Evolutionary conservation across 2,329 filamentous ascomycete species (phyloP).

Genomic region (Rhynchosporium agropyri): DNA sequence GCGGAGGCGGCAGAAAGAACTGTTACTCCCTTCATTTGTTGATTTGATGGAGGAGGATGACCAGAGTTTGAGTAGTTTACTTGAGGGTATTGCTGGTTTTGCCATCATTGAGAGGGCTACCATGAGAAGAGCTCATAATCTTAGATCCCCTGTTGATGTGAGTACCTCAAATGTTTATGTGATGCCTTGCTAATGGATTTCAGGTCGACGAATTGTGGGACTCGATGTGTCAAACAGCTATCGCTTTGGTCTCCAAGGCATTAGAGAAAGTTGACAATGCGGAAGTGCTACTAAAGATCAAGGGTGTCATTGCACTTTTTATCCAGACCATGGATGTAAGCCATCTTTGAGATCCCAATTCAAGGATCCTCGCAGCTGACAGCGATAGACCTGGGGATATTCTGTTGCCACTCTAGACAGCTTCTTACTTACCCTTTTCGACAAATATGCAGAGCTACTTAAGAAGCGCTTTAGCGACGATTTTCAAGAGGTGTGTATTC

Average conservation of each 20-base stretch:
- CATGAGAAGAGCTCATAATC: slow-evolving; percentile 80
- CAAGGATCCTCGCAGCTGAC: slow-evolving; percentile 9
- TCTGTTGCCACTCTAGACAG: slow-evolving; percentile 79
- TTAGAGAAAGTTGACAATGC: slow-evolving; percentile 82
- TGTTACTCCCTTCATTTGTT: slow-evolving; percentile 77
- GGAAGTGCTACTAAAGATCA: slow-evolving; percentile 90
- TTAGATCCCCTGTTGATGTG: slow-evolving; percentile 82
- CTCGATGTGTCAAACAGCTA: slow-evolving; percentile 89
- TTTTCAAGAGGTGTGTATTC: slow-evolving; percentile 74
- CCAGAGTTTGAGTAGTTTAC: slow-evolving; percentile 82
- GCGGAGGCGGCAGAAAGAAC: slow-evolving; percentile 85
- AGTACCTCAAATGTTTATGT: slow-evolving; percentile 37
- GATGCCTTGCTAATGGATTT: slow-evolving; percentile 26
- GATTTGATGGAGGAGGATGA: slow-evolving; percentile 83
- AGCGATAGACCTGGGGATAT: slow-evolving; percentile 79
- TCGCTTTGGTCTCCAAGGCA: slow-evolving; percentile 78
- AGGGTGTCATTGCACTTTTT: slow-evolving; percentile 88
- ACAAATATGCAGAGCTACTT: slow-evolving; percentile 89
- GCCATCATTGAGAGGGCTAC: slow-evolving; percentile 95
- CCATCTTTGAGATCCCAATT: slow-evolving; percentile 12
- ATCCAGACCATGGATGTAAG: slow-evolving; percentile 96
- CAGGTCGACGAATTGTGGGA: slow-evolving; percentile 98
- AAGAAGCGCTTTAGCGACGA: slow-evolving; percentile 93
- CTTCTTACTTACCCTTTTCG: slow-evolving; percentile 85
- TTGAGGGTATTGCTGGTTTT: slow-evolving; percentile 95